A percentile compares a stretch with the other conserved stretches of the same genome.
These are phyloP conservation scores for Hypoxylon sp. DNA, from an alignment of 2,329 filamentous ascomycete genomes.

Conservation along the genomic window DNA sequence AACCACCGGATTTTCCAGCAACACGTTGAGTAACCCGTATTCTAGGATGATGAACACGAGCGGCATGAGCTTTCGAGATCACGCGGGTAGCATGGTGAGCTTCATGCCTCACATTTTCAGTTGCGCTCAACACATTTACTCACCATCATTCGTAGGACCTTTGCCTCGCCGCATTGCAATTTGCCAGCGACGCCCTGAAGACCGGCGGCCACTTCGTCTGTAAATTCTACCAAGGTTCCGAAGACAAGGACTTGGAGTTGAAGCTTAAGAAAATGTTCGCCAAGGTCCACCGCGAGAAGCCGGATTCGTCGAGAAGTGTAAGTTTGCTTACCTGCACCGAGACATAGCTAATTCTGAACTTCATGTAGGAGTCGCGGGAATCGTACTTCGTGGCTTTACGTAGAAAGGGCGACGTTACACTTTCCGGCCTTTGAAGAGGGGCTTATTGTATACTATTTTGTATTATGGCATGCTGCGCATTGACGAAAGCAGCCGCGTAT, in stretches of 20 bases:
- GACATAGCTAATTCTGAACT: conserved; percentile 14
- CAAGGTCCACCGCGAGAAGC: conserved; percentile 88
- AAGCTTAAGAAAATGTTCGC: conserved; percentile 81
- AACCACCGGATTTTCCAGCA: conserved; percentile 81
- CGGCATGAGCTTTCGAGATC: conserved; percentile 86
- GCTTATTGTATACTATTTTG: conserved; percentile 15
- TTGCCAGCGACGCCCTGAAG: conserved; percentile 85
- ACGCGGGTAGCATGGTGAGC: conserved; percentile 92
- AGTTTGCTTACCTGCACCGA: conserved; percentile 48
- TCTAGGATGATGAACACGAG: conserved; percentile 99
- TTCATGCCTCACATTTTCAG: neutral
- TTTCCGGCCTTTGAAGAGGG: conserved; percentile 22
- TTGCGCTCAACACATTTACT: conserved; percentile 4
- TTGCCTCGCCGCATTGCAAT: conserved; percentile 84
- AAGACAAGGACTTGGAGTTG: conserved; percentile 83
- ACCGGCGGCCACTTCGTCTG: conserved; percentile 91
- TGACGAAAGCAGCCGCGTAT: neutral
- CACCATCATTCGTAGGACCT: conserved; percentile 73
- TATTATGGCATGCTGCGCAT: conserved; percentile 9
- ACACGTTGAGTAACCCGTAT: conserved; percentile 95
- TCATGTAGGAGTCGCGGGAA: conserved; percentile 80
- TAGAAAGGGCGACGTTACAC: conserved; percentile 66
- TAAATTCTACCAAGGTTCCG: conserved; percentile 94
- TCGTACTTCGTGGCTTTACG: conserved; percentile 84
- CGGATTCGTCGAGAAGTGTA: conserved; percentile 88